Conservation (phyloP, 139 green algal species). For the Tetradesmus lagerheimii region DNA sequence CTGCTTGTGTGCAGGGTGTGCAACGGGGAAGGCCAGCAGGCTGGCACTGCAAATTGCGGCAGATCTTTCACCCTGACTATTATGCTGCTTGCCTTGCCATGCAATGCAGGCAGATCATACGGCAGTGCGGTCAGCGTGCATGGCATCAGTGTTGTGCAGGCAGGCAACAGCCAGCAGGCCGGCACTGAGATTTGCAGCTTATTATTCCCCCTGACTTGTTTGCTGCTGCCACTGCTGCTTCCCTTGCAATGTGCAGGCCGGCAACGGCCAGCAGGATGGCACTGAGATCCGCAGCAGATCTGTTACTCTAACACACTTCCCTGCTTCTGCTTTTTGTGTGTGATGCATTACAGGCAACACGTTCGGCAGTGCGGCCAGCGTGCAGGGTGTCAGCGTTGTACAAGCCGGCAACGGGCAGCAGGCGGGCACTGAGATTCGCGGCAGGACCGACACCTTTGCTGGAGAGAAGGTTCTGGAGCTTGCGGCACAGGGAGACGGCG, state of each 20-base stretch:
- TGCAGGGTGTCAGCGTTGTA: background rate
- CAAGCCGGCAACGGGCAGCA: background rate
- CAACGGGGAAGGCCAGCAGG: no score
- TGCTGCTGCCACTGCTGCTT: no score
- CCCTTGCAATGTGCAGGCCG: no score
- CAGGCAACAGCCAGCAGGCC: background rate
- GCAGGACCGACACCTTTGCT: background rate
- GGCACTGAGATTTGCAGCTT: no score
- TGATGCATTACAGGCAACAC: background rate
- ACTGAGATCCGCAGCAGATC: no score
- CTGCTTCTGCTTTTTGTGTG: no score
- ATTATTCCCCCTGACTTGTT: no score
- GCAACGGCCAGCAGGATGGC: no score
- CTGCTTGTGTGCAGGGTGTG: no score
- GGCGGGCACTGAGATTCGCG: background rate
- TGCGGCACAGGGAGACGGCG: background rate
- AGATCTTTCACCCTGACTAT: no score
- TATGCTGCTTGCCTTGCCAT: background rate
- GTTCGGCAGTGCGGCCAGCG: background rate
- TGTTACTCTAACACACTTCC: no score
- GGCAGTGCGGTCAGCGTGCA: background rate
- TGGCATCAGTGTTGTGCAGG: background rate
- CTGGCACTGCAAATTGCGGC: no score
- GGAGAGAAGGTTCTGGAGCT: background rate
- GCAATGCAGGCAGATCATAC: background rate